Evolutionary conservation across 2,329 filamentous ascomycete genomes (phyloP), one percentile per base, ranked within the genome.

Genomic region (Fusarium protoensiforme): DNA sequence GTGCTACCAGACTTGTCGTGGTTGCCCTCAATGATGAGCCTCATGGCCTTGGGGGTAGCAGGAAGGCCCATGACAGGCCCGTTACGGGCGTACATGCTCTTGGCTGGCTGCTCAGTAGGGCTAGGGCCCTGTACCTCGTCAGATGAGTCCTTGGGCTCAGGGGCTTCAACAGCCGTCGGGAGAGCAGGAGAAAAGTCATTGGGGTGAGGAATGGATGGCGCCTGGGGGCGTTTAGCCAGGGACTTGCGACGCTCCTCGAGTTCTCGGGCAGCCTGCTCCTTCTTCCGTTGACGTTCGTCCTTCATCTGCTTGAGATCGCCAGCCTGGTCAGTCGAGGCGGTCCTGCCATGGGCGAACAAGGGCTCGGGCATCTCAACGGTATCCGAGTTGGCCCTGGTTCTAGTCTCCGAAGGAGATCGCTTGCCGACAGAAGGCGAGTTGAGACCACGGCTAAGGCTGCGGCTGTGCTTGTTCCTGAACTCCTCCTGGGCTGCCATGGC

Each of bases 1-100:
- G 67, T 80, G 65, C 73, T 80, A 31, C 65, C 69, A 48, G 75
- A 56, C 36, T 65, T 87, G 84, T 65, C 76, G 51, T 87, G 84
- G 66, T 91, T 88, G 3, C 86, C 83, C 73, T 90, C 89, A 75
- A 96, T 91, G 48, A 94, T 91, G 2, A 97, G 91, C 22, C 93
- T 90, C 95, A 98, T 97, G 1, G 95, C 95, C 83, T 94, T 92
- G 33, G 96, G 95, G 1, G 95, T 98, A 3, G 95, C 94, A 16
- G 96, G 95, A n/a, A 98, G 88, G 1, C 95, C 95, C 60, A 96
- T 88, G 7, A 89, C 87, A 1, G 88, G 85, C 1, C 87, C 87
- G 3, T 78, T 83, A 18, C 80, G 75, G 36, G 85, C 85, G 69
- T 87, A 87, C 80, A 89, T 88, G 79, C 84, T 86, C 69, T 83